Evolutionary conservation across 1,284 basidiomycete species (phyloP).

Genomic region (Cryptococcus floricola): DNA sequence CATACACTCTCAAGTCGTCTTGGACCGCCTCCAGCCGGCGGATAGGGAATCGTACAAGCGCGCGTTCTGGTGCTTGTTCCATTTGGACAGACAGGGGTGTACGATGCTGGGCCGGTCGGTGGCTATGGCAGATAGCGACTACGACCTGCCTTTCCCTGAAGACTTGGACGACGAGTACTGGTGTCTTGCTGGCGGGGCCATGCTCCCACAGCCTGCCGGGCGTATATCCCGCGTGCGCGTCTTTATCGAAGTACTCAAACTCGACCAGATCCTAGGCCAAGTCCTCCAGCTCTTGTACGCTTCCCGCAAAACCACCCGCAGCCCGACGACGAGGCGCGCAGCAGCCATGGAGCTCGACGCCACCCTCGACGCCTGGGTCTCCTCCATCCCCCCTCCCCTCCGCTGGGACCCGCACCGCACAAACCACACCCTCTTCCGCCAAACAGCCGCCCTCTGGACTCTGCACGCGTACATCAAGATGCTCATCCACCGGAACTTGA

Average conservation of each 20-base stretch:
- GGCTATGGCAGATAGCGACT: conserved; percentile 78
- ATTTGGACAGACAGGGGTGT: conserved; percentile 57
- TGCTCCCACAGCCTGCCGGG: conserved; percentile 58
- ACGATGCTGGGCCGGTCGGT: conserved; percentile 73
- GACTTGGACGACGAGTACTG: conserved; percentile 85
- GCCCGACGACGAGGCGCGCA: conserved; percentile 62
- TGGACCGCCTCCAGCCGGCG: conserved; percentile 34
- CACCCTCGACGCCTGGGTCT: conserved; percentile 69
- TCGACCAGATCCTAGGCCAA: conserved; percentile 68
- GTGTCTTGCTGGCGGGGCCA: conserved; percentile 54
- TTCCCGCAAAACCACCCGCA: conserved; percentile 58
- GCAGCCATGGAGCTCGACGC: conserved; percentile 65
- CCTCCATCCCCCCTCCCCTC: conserved; percentile 64
- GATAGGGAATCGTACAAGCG: conserved; percentile 70
- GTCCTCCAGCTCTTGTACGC: conserved; percentile 69
- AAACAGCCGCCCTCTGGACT: conserved; percentile 64
- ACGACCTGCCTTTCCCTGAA: conserved; percentile 70
- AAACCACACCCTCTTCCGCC: conserved; percentile 62
- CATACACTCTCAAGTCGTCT: conserved; percentile 40
- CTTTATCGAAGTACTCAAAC: conserved; percentile 65
- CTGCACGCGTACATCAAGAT: conserved; percentile 65
- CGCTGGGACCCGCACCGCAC: conserved; percentile 70
- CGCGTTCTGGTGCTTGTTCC: conserved; percentile 65
- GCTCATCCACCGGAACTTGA: conserved; percentile 74
- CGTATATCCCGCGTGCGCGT: conserved; percentile 52